phyloP scores from a whole-genome alignment of 176 grass and related monocot genomes.

The Lolium rigidum region DNA sequence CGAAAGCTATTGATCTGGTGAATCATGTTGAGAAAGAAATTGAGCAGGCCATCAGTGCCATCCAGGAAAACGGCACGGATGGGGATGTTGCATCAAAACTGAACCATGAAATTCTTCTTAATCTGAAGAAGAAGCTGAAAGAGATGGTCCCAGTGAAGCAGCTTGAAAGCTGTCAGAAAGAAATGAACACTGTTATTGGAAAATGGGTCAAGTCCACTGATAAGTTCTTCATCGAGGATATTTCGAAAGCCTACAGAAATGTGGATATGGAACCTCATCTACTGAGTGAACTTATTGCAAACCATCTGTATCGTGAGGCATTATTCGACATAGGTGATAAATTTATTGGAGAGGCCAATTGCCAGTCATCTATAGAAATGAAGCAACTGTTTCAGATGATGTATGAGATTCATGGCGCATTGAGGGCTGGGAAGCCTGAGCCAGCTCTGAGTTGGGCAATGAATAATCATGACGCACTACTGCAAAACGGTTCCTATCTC shows the following conservation, averaged over 20 bases:
- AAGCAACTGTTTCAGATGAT: constrained; percentile 47
- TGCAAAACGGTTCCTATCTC: constrained; percentile 43
- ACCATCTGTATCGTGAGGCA: constrained; percentile 45
- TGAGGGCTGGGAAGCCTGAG: constrained; percentile 42
- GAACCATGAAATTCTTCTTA: constrained; percentile 30
- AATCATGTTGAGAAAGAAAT: constrained; percentile 52
- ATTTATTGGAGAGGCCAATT: constrained; percentile 45
- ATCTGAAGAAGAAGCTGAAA: constrained; percentile 43
- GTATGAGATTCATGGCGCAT: constrained; percentile 36
- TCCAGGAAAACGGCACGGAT: constrained; percentile 25
- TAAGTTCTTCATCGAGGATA: constrained; percentile 49
- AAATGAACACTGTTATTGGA: constrained; percentile 31
- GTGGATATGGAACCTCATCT: constrained; percentile 38
- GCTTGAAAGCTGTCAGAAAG: constrained; percentile 47
- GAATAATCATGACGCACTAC: constrained; percentile 37
- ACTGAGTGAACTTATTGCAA: constrained; percentile 48
- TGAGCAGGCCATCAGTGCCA: constrained; percentile 35
- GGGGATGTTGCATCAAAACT: constrained; percentile 9
- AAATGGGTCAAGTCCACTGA: constrained; percentile 45
- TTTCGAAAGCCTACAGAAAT: constrained; percentile 54
- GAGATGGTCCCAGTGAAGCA: constrained; percentile 39
- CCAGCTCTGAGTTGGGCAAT: constrained; percentile 45
- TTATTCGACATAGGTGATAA: constrained; percentile 54
- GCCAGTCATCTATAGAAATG: constrained; percentile 11
- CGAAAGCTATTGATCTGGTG: constrained; percentile 44